Evolutionary conservation across 495 filamentous ascomycete genomes (phyloP).

Genomic region (Cladorrhinum samala): DNA sequence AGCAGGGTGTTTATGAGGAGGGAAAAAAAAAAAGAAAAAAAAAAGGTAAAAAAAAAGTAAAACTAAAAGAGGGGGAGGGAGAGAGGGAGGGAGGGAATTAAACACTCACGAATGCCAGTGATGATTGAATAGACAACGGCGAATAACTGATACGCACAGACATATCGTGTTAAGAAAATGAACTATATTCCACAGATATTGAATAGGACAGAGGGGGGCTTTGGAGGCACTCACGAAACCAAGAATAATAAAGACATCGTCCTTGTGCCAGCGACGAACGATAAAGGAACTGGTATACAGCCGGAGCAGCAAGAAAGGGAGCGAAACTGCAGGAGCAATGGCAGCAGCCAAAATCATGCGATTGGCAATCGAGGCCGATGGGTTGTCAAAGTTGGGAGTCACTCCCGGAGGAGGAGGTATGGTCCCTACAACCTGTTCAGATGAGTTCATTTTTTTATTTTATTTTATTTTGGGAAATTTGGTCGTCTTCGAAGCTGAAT

Average conservation of each 20-base stretch:
- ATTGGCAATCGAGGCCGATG: slow-evolving; percentile 17
- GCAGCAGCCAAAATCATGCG: slow-evolving; percentile 15
- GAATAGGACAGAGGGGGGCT: too few relatives aligned
- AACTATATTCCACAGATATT: too few relatives aligned
- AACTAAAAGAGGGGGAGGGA: not conserved
- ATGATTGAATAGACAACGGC: slow-evolving; percentile 4
- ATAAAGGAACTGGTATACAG: slow-evolving; percentile 19
- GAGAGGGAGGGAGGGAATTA: not conserved
- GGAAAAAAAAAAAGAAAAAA: too few relatives aligned
- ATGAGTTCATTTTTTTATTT: too few relatives aligned
- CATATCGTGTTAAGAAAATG: too few relatives aligned
- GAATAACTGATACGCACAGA: not conserved
- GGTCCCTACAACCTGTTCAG: too few relatives aligned
- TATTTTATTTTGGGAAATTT: too few relatives aligned
- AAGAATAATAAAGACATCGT: slow-evolving; percentile 16
- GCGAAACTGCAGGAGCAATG: slow-evolving; percentile 16
- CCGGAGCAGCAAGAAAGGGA: slow-evolving; percentile 15
- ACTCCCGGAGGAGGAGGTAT: slow-evolving; percentile 17
- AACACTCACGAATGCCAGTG: slow-evolving; percentile 4
- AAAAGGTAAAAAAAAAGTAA: too few relatives aligned
- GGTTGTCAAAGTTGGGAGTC: slow-evolving; percentile 24
- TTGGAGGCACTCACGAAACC: not conserved
- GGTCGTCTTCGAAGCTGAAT: too few relatives aligned
- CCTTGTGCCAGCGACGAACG: slow-evolving; percentile 19
- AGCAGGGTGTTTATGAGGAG: too few relatives aligned